phyloP scores from a whole-genome alignment of 352 stramenopile species.

The Nothophytophthora sp. region DNA sequence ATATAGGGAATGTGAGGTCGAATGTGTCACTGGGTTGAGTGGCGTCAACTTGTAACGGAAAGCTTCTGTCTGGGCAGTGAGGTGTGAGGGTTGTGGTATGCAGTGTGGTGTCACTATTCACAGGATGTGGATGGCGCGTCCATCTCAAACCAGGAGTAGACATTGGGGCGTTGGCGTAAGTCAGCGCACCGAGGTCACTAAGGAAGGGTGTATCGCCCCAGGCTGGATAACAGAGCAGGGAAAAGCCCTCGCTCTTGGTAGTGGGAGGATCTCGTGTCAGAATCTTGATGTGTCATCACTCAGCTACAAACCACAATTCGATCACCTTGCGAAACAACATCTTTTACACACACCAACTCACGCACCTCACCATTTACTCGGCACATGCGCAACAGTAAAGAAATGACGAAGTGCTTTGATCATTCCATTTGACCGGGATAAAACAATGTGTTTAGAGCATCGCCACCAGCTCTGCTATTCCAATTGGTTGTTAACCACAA shows the following conservation, averaged over 20 bases:
- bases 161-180: slow-evolving; percentile 40
- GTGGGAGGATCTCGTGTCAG: slow-evolving; percentile 53
- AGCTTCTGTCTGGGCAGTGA: slow-evolving; percentile 45
- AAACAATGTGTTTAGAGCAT: too few relatives aligned
- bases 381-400: too few relatives aligned
- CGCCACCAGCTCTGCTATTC: too few relatives aligned
- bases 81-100: slow-evolving; percentile 37
- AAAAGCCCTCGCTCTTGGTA: slow-evolving; percentile 61
- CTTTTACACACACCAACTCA: slow-evolving; percentile 9
- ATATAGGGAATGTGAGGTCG: too few relatives aligned
- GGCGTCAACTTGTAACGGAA: slow-evolving; percentile 48
- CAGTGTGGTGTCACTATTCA: slow-evolving; percentile 24
- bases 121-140: slow-evolving; percentile 45
- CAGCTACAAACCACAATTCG: slow-evolving; percentile 26
- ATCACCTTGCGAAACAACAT: slow-evolving; percentile 20
- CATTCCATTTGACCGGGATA: too few relatives aligned
- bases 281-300: slow-evolving; percentile 32
- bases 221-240: slow-evolving; percentile 58
- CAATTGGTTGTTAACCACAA: too few relatives aligned
- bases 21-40: slow-evolving; percentile 40
- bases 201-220: slow-evolving; percentile 52
- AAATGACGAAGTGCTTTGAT: too few relatives aligned
- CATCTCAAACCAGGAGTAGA: slow-evolving; percentile 57
- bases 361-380: too few relatives aligned
- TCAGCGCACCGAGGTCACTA: slow-evolving; percentile 38